Conservation (phyloP, 2,329 filamentous ascomycete genomes). For the Pseudogymnoascus sp. region DNA sequence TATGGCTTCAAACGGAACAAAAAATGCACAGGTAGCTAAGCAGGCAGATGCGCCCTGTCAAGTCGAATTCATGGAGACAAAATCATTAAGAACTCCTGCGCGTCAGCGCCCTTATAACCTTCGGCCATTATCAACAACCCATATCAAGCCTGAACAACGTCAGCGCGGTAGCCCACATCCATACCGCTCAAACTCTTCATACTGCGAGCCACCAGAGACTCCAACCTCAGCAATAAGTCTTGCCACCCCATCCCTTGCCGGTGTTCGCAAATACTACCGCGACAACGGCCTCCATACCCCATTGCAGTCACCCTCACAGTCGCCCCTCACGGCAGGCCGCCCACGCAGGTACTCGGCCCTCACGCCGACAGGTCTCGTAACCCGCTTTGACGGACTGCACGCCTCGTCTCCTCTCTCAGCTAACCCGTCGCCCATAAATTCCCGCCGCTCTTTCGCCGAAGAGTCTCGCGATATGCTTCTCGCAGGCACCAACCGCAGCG, state of each 20-base stretch:
- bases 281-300: conserved; percentile 9
- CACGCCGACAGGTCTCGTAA: not conserved
- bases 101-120: conserved; percentile 4
- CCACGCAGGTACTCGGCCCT: conserved; percentile 2
- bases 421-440: not conserved
- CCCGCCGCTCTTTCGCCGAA: not conserved
- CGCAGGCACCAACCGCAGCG: not conserved
- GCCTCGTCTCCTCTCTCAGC: not conserved
- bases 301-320: not conserved
- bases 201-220: not conserved
- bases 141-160: not conserved
- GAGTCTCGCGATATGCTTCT: conserved; percentile 11
- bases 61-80: not conserved
- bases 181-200: not conserved
- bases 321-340: not conserved
- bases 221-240: conserved; percentile 2
- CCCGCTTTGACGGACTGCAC: not conserved
- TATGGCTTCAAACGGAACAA: conserved; percentile 3
- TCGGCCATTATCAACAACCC: conserved; percentile 6
- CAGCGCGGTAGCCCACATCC: not conserved
- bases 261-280: conserved; percentile 6
- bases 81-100: not conserved
- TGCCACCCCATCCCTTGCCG: not conserved
- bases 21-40: not conserved
- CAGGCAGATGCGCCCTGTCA: not conserved